Base-by-base conservation (phyloP, 2,329 filamentous ascomycete species). In the Incumbomyces delicatus region DNA sequence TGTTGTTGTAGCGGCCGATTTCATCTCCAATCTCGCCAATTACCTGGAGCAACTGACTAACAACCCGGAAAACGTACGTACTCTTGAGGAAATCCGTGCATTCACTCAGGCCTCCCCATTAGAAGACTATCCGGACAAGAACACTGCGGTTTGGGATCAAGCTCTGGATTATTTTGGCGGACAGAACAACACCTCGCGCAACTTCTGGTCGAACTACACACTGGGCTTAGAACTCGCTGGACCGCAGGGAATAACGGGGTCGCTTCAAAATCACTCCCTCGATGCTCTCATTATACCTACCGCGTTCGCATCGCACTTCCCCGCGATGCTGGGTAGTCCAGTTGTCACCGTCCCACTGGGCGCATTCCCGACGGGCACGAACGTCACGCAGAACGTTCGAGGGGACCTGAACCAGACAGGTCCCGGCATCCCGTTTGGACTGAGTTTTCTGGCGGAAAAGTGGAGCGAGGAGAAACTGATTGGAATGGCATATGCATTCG, bases 401-500 rank as follows among this genome's bases (percentile, higher is more conserved):
- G 72, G 75, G 0, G 68, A 73, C n/a, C 61, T 83, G 6, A 72
- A 78, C 7, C 61, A 63, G 0, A 66, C 63, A 0, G 78, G 66
- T 0, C 78, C 80, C 0, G 75, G 76, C 14, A 60, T 78, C 18
- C 71, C 71, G 17, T 81, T 83, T 56, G 82, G 82, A 0, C 63
- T 86, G 10, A 71, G 70, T 6, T 85, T 85, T 55, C 64, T 83
- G 38, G 83, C 80, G 0, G 62, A 63, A 2, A 71, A 70, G 41
- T 86, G 76, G 66, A 75, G 70, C 31, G 82, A 86, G 60, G 75
- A 74, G 55, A 69, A 63, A 27, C 57, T 87, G 53, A 76, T 86
- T 48, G 76, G 75, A 0, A 73, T 80, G 58, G 82, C 80, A 6
- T 85, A 81, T 66, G 80, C 78, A 3, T 84, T 78, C 62, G 82